A percentile compares a stretch with the other conserved stretches of the same genome.
phyloP scores from a whole-genome alignment of 1,139 yeast species.

The Nakaseomyces nivariensis region DNA sequence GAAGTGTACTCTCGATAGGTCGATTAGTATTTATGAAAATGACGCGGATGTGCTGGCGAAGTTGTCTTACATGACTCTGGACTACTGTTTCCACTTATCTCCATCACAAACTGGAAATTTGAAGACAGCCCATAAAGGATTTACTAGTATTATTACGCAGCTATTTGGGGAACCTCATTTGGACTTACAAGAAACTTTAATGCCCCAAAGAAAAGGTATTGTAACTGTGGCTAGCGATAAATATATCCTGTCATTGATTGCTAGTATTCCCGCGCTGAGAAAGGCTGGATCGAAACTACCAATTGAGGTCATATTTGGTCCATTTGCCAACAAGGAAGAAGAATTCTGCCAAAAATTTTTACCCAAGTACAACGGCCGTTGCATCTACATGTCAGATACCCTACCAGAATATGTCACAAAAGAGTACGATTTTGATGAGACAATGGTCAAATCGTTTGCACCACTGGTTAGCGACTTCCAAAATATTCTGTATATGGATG shows the following conservation, averaged over 20 bases:
- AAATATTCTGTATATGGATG: constrained; percentile 51
- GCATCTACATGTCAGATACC: constrained; percentile 38
- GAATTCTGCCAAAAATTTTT: constrained; percentile 44
- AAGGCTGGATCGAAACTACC: constrained; percentile 47
- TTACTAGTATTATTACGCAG: constrained; percentile 34
- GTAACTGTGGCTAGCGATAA: constrained; percentile 57
- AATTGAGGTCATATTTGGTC: constrained; percentile 51
- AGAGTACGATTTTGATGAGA: constrained; percentile 38
- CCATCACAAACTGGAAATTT: constrained; percentile 39
- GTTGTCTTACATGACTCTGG: constrained; percentile 13
- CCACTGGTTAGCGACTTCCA: constrained; percentile 49
- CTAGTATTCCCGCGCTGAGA: constrained; percentile 47
- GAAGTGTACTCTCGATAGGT: constrained; percentile 8
- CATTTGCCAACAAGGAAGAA: constrained; percentile 38
- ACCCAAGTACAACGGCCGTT: constrained; percentile 45
- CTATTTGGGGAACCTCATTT: neutral
- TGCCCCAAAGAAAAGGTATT: constrained; percentile 35
- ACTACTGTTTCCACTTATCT: constrained; percentile 32
- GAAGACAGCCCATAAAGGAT: constrained; percentile 42
- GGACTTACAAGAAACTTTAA: neutral
- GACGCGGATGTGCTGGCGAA: constrained; percentile 1
- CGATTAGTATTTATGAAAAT: constrained; percentile 9
- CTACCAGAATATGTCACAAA: constrained; percentile 26
- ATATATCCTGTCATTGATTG: constrained; percentile 44
- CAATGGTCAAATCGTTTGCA: constrained; percentile 55